Percentiles rank a stretch among this genome's conserved stretches.
These are phyloP conservation scores for Colletotrichum gloeosporioides DNA, from an alignment of 2,329 filamentous ascomycete species.

Conservation along the genomic window DNA sequence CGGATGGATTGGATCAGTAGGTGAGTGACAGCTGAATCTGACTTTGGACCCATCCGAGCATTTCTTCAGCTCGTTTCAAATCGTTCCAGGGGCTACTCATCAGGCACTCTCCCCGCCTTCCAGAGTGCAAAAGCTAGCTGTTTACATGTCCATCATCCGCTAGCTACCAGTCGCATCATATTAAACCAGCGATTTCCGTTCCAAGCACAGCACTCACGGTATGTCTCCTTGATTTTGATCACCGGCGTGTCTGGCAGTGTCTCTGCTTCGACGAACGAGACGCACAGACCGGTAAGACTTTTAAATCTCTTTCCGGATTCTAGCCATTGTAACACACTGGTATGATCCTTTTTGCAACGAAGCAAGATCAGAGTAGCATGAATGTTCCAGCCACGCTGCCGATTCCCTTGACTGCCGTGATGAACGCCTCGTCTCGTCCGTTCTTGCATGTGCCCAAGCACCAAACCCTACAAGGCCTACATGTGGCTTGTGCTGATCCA, in stretches of 20 bases:
- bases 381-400: not conserved
- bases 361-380: not conserved
- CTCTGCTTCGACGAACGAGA: not conserved
- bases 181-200: not conserved
- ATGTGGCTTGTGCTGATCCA: not conserved
- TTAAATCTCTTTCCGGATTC: not conserved
- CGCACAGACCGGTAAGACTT: not conserved
- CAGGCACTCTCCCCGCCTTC: not conserved
- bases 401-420: not conserved
- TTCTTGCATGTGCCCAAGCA: not conserved
- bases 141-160: constrained; percentile 7
- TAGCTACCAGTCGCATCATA: not conserved
- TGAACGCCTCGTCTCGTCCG: not conserved
- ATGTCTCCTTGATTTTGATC: constrained; percentile 4
- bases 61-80: constrained; percentile 10
- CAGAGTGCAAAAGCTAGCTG: not conserved
- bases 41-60: not conserved
- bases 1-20: not conserved
- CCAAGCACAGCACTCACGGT: not conserved
- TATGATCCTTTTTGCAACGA: not conserved
- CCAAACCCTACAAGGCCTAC: not conserved
- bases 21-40: not conserved
- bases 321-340: not conserved
- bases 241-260: not conserved
- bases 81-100: not conserved